A percentile compares a stretch with the other conserved stretches of the same genome.
Conservation (phyloP, 129 eudicot species). For the Heracleum sosnowskyi region DNA sequence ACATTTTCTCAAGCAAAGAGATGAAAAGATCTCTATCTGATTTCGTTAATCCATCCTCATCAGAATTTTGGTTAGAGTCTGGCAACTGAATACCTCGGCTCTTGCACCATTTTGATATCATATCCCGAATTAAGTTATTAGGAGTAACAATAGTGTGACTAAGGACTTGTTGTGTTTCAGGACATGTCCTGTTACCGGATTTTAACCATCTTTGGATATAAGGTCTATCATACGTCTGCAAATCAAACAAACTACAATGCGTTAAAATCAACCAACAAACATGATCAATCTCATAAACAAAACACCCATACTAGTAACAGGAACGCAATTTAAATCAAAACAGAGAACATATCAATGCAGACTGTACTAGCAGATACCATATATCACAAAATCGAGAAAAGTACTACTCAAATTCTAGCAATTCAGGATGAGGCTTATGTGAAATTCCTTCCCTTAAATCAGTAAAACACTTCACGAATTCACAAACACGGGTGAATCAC, state of each 20-base stretch:
- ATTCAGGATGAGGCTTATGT: not conserved
- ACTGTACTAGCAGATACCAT: not conserved
- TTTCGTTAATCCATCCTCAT: conserved; percentile 18
- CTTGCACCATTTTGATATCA: conserved; percentile 35
- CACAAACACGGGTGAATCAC: not conserved
- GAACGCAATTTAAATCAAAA: not conserved
- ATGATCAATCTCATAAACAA: not conserved
- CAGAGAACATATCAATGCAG: not conserved
- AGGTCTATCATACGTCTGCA: conserved; percentile 41
- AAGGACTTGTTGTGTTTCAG: conserved; percentile 32
- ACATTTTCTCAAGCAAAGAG: conserved; percentile 28
- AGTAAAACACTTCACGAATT: not conserved
- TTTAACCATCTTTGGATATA: conserved; percentile 35
- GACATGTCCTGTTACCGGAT: conserved; percentile 35
- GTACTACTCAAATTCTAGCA: not conserved
- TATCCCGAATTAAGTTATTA: conserved; percentile 22
- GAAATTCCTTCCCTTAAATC: not conserved
- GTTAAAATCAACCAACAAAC: not conserved
- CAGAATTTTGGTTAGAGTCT: conserved; percentile 6
- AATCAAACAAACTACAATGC: not conserved
- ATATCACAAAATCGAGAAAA: not conserved
- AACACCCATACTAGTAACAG: not conserved
- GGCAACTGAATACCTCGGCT: conserved; percentile 18
- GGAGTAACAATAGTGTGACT: conserved; percentile 30
- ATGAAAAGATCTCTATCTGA: conserved; percentile 19